phyloP scores from a whole-genome alignment of 768 basidiomycete genomes.

The Rhodocollybia butyracea region DNA sequence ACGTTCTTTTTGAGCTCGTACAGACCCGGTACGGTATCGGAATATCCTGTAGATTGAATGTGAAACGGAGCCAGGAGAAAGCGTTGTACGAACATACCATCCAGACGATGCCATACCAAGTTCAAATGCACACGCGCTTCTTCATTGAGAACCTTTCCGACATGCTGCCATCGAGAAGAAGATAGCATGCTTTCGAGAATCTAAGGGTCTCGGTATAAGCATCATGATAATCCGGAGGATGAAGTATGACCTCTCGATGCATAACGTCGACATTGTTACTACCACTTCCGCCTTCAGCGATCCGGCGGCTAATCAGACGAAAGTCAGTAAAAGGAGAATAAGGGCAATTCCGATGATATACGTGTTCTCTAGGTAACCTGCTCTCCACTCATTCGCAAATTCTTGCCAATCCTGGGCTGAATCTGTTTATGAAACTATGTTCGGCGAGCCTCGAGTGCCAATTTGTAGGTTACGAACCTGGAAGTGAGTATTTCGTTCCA shows the following conservation, averaged over 20 bases:
- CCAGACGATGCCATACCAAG: conserved; percentile 57
- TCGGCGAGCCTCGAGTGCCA: neutral
- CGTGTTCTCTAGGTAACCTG: conserved; percentile 46
- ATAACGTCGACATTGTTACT: conserved; percentile 50
- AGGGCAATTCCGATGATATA: conserved; percentile 13
- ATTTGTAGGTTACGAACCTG: conserved; percentile 14
- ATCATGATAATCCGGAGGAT: neutral
- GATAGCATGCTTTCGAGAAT: conserved; percentile 55
- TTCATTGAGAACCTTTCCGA: conserved; percentile 45
- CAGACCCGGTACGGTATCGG: conserved; percentile 49
- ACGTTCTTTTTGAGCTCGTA: conserved; percentile 45
- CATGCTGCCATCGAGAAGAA: conserved; percentile 44
- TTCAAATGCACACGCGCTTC: conserved; percentile 41
- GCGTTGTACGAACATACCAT: conserved; percentile 36
- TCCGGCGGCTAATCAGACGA: conserved; percentile 27
- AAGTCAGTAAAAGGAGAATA: neutral
- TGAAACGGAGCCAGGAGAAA: neutral
- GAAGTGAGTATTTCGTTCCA: conserved; percentile 23
- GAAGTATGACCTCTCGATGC: conserved; percentile 45
- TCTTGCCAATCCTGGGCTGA: conserved; percentile 34
- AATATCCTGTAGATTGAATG: conserved; percentile 43
- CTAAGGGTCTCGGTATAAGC: conserved; percentile 27
- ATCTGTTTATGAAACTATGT: neutral
- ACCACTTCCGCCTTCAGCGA: conserved; percentile 45
- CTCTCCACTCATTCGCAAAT: conserved; percentile 58